Evolutionary conservation across 2,329 filamentous ascomycete genomes (phyloP), one percentile per base, ranked within the genome.

Genomic region (Phoma sp.): DNA sequence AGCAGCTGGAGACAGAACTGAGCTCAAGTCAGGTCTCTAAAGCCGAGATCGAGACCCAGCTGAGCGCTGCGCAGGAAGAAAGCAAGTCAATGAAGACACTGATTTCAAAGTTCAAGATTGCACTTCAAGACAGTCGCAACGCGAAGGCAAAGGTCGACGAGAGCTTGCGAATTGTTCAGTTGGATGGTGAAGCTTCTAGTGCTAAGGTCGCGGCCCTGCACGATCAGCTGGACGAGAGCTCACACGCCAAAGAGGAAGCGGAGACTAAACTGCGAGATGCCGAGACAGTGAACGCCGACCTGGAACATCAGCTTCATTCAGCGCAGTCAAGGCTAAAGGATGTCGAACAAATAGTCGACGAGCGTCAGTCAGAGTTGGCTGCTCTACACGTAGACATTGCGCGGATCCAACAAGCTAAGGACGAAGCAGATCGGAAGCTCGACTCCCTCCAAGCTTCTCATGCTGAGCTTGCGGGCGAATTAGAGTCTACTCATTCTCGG

Each of bases 351-450:
- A 54, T 66, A 29, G 43, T 43, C 15, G 35, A 41, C 15, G 40
- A 56, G 6, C 35, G 63, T 10, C 60, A 51, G 22, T 46, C 51
- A 22, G 55, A 68, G 17, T 32, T 70, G 1, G 58, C 51, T 0
- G 19, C n/a, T 10, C 44, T 73, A 8, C 60, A 67, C 40, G 53
- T 39, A 31, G 58, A 70, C n/a, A 46, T 65, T 9, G 37, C 24
- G 2, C 36, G 41, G 15, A 32, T 58, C 9, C 54, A 58, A 47
- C 52, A 59, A 6, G 61, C 62, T 12, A 73, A 70, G 45, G 29
- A 46, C 12, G 57, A 65, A 6, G 55, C 63, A 29, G 60, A 69
- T 24, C 53, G 65, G n/a, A 48, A 52, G 21, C 51, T 72, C 6
- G 37, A 45, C 7, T 45, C 48, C 2, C 39, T 67, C 6, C 55